Base-by-base conservation (phyloP, 805 yeast genomes). In the Cyberlindnera nakhonratchasimensis region DNA sequence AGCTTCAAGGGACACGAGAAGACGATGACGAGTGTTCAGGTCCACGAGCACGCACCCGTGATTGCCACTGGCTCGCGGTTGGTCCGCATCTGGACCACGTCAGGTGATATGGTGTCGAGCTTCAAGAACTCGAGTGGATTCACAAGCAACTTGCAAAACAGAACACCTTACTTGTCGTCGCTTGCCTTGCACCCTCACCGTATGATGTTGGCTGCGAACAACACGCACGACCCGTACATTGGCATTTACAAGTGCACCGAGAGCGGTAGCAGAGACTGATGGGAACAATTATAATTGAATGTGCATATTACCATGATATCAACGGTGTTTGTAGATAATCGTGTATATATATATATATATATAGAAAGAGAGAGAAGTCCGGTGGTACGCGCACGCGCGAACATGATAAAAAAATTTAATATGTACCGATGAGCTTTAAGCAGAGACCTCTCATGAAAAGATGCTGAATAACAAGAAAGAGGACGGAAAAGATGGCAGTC, bases 31-130 rank as follows among this genome's bases (percentile, higher is more conserved):
- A 74, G 87, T 17, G 72, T 88, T 42, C 84, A 86, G 56, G 78
- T 87, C 5, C 99, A 93, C 64, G 99, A 93, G 56, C 99, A 93
- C 65, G 99, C 98, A 0, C 98, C 99, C 1, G 72, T 93, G 3
- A 77, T 93, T 43, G 91, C 90, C 2, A 84, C 96, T 3, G 97
- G 96, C 0, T 81, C 90, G 2, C 83, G 83, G 47, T 72, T 76
- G 26, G 79, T 89, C 13, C 82, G 86, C 34, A 64, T 93, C 5
- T 90, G 93, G 86, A 80, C 95, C 3, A 87, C 96, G 0, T 68
- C 84, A 0, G 98, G 98, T 3, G 85, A 86, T 45, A 60, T 77
- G 41, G 66, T 90, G 6, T 67, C 86, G 1, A 72, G 75, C 9
- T 75, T 90, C 50, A 74, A 73, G 54, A 79, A 69, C 40, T 63